These are phyloP conservation scores for Pseudoneurospora amorphoporcata DNA, from an alignment of 495 filamentous ascomycete genomes.

Conservation along the genomic window DNA sequence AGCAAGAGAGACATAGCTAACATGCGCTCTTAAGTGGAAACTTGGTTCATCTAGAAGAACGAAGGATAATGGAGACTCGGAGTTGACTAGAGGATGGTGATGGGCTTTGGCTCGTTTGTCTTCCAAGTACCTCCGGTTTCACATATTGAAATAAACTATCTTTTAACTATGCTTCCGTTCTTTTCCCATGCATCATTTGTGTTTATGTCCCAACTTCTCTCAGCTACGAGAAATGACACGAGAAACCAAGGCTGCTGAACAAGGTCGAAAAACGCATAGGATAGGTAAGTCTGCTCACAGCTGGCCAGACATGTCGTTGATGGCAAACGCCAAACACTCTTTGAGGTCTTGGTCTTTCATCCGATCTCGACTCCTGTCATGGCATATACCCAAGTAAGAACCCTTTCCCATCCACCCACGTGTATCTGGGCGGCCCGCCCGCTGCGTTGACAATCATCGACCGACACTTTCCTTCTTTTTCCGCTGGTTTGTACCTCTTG, in stretches of 20 bases:
- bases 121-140: neutral
- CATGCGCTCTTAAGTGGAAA: neutral
- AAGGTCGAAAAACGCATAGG: neutral
- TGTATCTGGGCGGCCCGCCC: too few relatives aligned
- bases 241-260: neutral
- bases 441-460: too few relatives aligned
- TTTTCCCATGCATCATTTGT: neutral
- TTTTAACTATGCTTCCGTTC: neutral
- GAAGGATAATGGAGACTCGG: too few relatives aligned
- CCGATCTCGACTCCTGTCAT: neutral
- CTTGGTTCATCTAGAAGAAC: neutral
- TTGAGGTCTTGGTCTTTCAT: neutral
- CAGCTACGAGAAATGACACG: neutral
- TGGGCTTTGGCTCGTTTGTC: neutral
- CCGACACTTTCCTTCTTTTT: too few relatives aligned
- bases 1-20: neutral
- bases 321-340: neutral
- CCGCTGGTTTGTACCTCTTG: too few relatives aligned
- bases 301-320: neutral
- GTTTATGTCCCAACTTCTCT: neutral
- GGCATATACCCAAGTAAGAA: neutral
- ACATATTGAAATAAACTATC: neutral
- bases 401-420: neutral
- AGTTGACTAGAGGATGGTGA: neutral
- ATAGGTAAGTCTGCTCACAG: neutral